phyloP scores from a whole-genome alignment of 371 early-diverging fungal genomes.

The Sporodiniella umbellata region DNA sequence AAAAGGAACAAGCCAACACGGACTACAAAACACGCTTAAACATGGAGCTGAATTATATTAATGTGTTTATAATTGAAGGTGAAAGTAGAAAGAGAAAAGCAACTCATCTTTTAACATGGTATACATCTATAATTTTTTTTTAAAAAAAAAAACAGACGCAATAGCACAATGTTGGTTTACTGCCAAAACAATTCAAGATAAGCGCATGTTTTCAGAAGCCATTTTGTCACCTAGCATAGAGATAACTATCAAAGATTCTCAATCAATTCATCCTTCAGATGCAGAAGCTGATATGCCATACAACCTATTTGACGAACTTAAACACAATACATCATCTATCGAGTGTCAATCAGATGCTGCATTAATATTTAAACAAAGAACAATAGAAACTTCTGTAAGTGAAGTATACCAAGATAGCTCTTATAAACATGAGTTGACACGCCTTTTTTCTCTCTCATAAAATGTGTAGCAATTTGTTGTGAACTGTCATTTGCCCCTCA shows the following conservation, averaged over 20 bases:
- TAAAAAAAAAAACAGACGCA: constrained; percentile 20
- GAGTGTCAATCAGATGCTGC: constrained; percentile 62
- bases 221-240: constrained; percentile 40
- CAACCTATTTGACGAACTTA: constrained; percentile 31
- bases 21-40: constrained; percentile 14
- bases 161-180: constrained; percentile 42
- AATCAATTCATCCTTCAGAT: constrained; percentile 27
- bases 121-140: too few species aligned
- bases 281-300: constrained; percentile 37
- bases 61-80: constrained; percentile 43
- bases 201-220: constrained; percentile 9
- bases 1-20: background rate
- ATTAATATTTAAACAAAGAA: constrained; percentile 61
- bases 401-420: too few species aligned
- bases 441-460: too few species aligned
- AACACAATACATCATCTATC: constrained; percentile 27
- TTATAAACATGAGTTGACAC: too few species aligned
- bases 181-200: constrained; percentile 25
- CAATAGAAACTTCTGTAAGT: constrained; percentile 63
- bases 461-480: constrained; percentile 52
- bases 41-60: constrained; percentile 34
- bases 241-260: constrained; percentile 36
- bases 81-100: background rate
- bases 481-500: constrained; percentile 65
- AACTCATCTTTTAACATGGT: background rate